Evolutionary conservation across 805 yeast species (phyloP).

Genomic region (Kurtzmaniella fragi): DNA sequence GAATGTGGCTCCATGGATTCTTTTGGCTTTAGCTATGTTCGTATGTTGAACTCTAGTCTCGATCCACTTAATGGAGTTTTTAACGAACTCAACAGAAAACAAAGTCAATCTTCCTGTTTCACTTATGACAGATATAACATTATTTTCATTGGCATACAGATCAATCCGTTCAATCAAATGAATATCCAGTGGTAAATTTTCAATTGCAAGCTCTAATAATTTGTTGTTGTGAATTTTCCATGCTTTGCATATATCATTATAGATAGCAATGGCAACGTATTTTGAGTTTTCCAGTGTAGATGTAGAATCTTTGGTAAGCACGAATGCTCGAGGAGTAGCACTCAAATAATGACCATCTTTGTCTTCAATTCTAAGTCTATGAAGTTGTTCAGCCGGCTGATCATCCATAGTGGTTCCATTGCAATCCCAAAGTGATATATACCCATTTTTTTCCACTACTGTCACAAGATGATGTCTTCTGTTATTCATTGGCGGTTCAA

Average conservation of each 20-base stretch:
- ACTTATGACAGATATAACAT: slow-evolving; percentile 56
- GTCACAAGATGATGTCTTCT: slow-evolving; percentile 28
- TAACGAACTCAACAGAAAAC: slow-evolving; percentile 10
- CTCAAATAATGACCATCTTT: slow-evolving; percentile 4
- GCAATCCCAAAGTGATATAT: slow-evolving; percentile 61
- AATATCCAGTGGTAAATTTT: slow-evolving; percentile 33
- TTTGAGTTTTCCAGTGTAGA: not conserved
- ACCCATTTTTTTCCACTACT: slow-evolving; percentile 25
- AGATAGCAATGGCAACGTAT: slow-evolving; percentile 49
- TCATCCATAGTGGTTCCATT: slow-evolving; percentile 26
- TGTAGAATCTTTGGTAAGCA: slow-evolving; percentile 11
- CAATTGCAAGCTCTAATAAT: slow-evolving; percentile 24
- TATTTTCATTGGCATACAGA: slow-evolving; percentile 37
- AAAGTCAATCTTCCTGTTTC: slow-evolving; percentile 22
- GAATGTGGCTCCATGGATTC: slow-evolving; percentile 64
- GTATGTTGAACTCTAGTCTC: slow-evolving; percentile 49
- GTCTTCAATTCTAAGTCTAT: slow-evolving; percentile 11
- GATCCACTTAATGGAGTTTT: slow-evolving; percentile 45
- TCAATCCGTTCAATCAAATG: slow-evolving; percentile 55
- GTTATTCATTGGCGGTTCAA: slow-evolving; percentile 11
- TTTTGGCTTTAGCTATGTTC: slow-evolving; percentile 45
- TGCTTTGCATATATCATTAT: slow-evolving; percentile 27
- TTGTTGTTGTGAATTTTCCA: slow-evolving; percentile 33
- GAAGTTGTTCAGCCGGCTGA: slow-evolving; percentile 21
- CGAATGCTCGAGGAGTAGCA: slow-evolving; percentile 18